These are phyloP conservation scores for Microsporum canis DNA, from an alignment of 2,329 filamentous ascomycete species.

Conservation along the genomic window DNA sequence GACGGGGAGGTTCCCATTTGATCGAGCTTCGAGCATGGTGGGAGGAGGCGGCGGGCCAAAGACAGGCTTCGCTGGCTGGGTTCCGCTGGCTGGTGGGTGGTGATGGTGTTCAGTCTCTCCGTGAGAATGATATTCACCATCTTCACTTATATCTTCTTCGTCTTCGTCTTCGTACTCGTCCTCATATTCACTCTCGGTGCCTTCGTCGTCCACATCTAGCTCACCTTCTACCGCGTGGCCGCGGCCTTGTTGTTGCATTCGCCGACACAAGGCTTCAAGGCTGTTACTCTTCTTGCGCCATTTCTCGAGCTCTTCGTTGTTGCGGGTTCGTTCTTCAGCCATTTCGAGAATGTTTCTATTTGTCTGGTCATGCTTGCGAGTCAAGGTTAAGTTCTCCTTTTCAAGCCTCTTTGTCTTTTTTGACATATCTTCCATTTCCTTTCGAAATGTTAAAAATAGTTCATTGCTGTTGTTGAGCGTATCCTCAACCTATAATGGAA, in stretches of 20 bases:
- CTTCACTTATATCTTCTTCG: slow-evolving; percentile 50
- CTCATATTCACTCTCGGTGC: slow-evolving; percentile 41
- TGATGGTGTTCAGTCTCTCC: slow-evolving; percentile 52
- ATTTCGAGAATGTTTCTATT: slow-evolving; percentile 93
- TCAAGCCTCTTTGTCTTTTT: slow-evolving; percentile 96
- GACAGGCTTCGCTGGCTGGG: slow-evolving; percentile 31
- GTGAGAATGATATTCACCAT: slow-evolving; percentile 53
- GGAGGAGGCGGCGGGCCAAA: slow-evolving; percentile 43
- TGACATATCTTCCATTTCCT: slow-evolving; percentile 99
- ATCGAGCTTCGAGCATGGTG: slow-evolving; percentile 36
- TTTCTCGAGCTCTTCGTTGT: slow-evolving; percentile 64
- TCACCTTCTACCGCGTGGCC: slow-evolving; percentile 56
- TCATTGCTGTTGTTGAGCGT: slow-evolving; percentile 98
- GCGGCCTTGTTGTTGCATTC: slow-evolving; percentile 90
- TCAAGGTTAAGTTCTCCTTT: slow-evolving; percentile 86
- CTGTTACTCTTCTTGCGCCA: slow-evolving; percentile 79
- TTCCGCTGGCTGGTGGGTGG: slow-evolving; percentile 34
- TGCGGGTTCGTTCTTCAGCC: slow-evolving; percentile 79
- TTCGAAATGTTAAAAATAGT: slow-evolving; percentile 88
- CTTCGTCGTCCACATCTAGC: slow-evolving; percentile 43
- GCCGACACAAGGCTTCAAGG: slow-evolving; percentile 85
- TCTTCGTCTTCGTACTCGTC: slow-evolving; percentile 49
- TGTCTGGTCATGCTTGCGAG: slow-evolving; percentile 84
- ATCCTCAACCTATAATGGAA: slow-evolving; percentile 72
- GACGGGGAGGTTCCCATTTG: slow-evolving; percentile 35